Percentiles rank a stretch among this genome's conserved stretches.
These are phyloP conservation scores for Fusarium sp. DNA, from an alignment of 2,329 filamentous ascomycete genomes.

Conservation along the genomic window DNA sequence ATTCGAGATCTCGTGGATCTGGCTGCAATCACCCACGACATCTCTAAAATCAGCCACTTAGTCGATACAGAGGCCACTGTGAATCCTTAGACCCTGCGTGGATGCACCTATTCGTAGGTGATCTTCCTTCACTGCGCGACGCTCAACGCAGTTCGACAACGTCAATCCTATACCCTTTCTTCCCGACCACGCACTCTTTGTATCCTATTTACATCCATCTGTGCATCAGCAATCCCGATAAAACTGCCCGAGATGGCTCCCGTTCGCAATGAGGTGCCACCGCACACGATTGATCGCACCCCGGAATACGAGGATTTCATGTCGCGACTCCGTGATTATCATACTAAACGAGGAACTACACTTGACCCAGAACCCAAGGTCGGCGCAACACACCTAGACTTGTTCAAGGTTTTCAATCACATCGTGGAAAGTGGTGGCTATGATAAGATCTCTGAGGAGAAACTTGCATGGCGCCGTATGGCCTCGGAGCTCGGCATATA, in stretches of 20 bases:
- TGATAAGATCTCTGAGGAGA: slow-evolving; percentile 85
- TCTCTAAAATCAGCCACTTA: slow-evolving; percentile 11
- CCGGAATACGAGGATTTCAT: slow-evolving; percentile 86
- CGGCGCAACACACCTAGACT: slow-evolving; percentile 80
- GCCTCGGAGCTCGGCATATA: slow-evolving; percentile 81
- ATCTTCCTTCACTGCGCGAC: slow-evolving; percentile 17
- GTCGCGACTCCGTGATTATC: slow-evolving; percentile 77
- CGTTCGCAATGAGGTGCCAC: slow-evolving; percentile 54
- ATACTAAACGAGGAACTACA: slow-evolving; percentile 81
- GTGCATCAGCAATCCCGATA: slow-evolving; percentile 1
- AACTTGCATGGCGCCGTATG: slow-evolving; percentile 86
- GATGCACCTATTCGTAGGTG: slow-evolving; percentile 10
- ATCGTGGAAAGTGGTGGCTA: slow-evolving; percentile 86
- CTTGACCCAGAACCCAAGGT: slow-evolving; percentile 87
- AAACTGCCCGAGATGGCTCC: slow-evolving; percentile 50
- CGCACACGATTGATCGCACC: slow-evolving; percentile 68
- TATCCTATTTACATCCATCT: slow-evolving; percentile 12
- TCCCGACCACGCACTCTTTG: slow-evolving; percentile 20
- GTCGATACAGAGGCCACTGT: background rate
- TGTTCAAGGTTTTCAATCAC: slow-evolving; percentile 82
- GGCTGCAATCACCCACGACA: slow-evolving; percentile 27
- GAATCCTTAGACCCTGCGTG: slow-evolving; percentile 6
- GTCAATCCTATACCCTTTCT: background rate
- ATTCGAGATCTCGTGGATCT: slow-evolving; percentile 36
- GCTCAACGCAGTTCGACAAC: slow-evolving; percentile 15